Conservation (phyloP, 1,284 basidiomycete genomes). For the Cutaneotrichosporon sp. region DNA sequence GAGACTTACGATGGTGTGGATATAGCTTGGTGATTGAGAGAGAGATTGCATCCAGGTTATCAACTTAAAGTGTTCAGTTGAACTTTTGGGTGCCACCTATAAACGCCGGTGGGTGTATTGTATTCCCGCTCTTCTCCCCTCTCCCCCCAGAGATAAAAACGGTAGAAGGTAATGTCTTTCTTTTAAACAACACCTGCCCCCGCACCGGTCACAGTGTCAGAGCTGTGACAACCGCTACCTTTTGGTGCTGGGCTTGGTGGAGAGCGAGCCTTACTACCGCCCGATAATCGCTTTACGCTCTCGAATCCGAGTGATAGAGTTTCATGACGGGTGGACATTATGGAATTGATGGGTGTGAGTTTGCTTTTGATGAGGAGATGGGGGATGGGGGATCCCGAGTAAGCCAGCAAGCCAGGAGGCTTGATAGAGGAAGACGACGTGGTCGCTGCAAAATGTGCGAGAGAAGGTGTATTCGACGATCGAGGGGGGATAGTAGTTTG, state of each 20-base stretch:
- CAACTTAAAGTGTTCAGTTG: too few relatives aligned
- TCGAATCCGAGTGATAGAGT: conserved; percentile 19
- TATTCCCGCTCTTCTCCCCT: background rate
- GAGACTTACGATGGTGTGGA: background rate
- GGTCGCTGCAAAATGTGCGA: too few relatives aligned
- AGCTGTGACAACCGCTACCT: conserved; percentile 9
- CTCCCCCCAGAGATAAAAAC: background rate
- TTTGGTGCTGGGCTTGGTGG: conserved; percentile 18
- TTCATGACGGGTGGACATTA: conserved; percentile 30
- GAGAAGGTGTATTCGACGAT: too few relatives aligned
- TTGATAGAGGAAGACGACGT: too few relatives aligned
- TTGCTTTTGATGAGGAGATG: too few relatives aligned
- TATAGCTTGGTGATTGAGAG: background rate
- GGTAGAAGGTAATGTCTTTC: background rate
- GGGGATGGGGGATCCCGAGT: too few relatives aligned
- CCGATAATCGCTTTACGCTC: conserved; percentile 26
- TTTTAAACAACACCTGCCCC: conserved; percentile 15
- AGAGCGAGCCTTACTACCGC: conserved; percentile 23
- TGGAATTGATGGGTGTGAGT: background rate
- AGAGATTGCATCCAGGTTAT: too few relatives aligned
- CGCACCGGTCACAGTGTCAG: conserved; percentile 9
- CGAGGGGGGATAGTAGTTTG: too few relatives aligned
- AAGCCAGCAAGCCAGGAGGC: too few relatives aligned
- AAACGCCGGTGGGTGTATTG: background rate
- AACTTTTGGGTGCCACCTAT: background rate